Percentiles rank a stretch among this genome's conserved stretches.
Conservation (phyloP, 257 asterid genomes). For the Solanum gandarillasii region DNA sequence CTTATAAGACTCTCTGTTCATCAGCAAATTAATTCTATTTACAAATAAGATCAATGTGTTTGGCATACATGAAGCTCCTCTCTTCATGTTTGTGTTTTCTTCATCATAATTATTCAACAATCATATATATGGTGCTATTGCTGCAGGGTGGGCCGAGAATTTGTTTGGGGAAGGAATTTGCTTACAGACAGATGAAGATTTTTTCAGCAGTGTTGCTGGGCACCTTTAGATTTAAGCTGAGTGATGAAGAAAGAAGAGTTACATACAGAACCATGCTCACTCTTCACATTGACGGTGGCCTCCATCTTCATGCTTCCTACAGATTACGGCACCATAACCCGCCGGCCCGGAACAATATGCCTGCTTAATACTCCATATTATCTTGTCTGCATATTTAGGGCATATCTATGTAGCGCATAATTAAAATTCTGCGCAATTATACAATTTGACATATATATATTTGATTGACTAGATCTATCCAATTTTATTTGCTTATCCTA, state of each 20-base stretch:
- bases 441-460: too few species aligned
- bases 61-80: not conserved
- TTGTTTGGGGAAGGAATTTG: conserved; percentile 51
- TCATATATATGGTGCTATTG: too few species aligned
- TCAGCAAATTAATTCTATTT: not conserved
- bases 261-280: conserved; percentile 50
- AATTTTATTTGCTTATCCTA: too few species aligned
- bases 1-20: not conserved
- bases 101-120: too few species aligned
- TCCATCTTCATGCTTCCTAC: conserved; percentile 9
- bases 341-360: too few species aligned
- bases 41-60: not conserved
- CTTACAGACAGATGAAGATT: conserved; percentile 53
- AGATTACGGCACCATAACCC: not conserved
- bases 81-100: too few species aligned
- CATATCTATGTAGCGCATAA: too few species aligned
- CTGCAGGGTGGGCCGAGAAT: conserved; percentile 47
- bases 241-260: conserved; percentile 17
- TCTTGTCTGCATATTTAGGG: too few species aligned
- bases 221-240: conserved; percentile 29
- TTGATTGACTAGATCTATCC: too few species aligned
- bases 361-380: too few species aligned
- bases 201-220: conserved; percentile 31
- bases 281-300: conserved; percentile 49
- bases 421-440: too few species aligned